Evolutionary conservation across 306 rosid genomes (phyloP).

Genomic region (Acacia acuminata): DNA sequence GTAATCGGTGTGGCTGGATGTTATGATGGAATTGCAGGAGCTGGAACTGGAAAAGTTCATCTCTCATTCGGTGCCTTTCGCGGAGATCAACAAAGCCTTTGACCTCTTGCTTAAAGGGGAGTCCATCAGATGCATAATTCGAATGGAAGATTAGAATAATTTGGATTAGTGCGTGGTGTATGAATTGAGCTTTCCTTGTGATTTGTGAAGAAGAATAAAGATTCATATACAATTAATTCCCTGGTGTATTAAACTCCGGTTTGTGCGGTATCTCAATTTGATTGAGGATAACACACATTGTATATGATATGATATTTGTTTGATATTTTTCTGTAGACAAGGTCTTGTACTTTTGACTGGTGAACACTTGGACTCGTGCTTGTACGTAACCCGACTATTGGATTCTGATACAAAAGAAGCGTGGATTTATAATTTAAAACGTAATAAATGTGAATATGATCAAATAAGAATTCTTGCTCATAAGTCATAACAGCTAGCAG

Average conservation of each 20-base stretch:
- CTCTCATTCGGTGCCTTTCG: conserved; percentile 49
- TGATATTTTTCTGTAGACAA: no score
- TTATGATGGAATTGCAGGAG: conserved; percentile 32
- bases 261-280: background rate
- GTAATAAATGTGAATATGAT: no score
- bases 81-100: conserved; percentile 51
- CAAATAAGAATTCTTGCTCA: no score
- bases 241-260: background rate
- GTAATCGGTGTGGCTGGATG: background rate
- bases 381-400: no score
- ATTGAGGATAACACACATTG: background rate
- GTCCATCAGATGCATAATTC: conserved; percentile 49
- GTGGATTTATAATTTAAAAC: no score
- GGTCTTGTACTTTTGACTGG: no score
- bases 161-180: no score
- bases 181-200: conserved; percentile 17
- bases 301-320: background rate
- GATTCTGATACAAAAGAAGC: no score
- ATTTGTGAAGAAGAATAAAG: background rate
- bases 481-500: no score
- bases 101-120: conserved; percentile 50
- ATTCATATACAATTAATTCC: background rate
- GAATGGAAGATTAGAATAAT: conserved; percentile 24
- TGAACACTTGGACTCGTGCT: no score
- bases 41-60: conserved; percentile 56